Base-by-base conservation (phyloP, 305 asterid genomes). In the Plantago lanceolata region DNA sequence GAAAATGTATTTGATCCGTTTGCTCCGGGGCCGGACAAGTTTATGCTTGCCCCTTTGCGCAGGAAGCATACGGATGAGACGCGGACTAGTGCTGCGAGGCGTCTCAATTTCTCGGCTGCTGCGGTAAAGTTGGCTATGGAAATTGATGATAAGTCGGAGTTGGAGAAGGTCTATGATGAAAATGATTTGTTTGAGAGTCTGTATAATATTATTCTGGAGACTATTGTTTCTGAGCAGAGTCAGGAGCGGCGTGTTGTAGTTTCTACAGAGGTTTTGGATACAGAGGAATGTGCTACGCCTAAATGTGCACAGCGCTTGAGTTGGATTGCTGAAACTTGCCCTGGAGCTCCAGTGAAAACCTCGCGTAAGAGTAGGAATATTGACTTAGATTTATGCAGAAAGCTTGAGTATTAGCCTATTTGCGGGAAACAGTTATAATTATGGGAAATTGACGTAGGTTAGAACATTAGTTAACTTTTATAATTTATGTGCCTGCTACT, bases 321-420 rank as follows among this genome's bases (percentile, higher is more conserved):
- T 52, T 74, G 81, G 48, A 37, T 70, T 55, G 69, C 82, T 57
- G 78, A 72, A 50, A 75, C 77, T 40, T 80, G 82, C 57, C 82
- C 81, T 12, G 64, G 60, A 47, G 79, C 82, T 61, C 82, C 85
- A 4, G 19, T 49, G 59, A 80, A 62, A 65, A 47, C 73, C 59
- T 19, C 60, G 20, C 57, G 51, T 49, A 73, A 40, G 49, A 56
- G 43, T 63, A 72, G 63, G 63, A 52, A 57, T 57, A 52, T 75
- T 21, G 75, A 70, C 61, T 61, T 53, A 35, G 67, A 47, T 19
- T 64, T 75, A 51, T 75, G 82, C 73, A 77, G 73, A 59, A 80
- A 67, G 72, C 82, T 80, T 49, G 76, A 72, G 52, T 80, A 69
- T 49, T 77, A 33, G 24, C 15, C 24, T 54, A 24, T 17, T 52